phyloP scores from a whole-genome alignment of 2,329 filamentous ascomycete species.

The Metarhizium guizhouense region DNA sequence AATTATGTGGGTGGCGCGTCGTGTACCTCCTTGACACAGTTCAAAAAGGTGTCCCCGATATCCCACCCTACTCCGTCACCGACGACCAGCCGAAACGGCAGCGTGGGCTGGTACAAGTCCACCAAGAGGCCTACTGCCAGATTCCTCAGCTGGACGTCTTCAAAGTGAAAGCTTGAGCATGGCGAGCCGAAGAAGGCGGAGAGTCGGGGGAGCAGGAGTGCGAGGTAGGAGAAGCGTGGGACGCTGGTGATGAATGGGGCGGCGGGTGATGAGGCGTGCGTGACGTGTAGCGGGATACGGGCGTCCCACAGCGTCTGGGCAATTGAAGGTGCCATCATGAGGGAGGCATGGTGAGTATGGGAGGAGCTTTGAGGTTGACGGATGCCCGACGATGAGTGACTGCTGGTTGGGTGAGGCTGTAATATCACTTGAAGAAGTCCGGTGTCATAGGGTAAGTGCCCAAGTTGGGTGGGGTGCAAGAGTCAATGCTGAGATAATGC shows the following conservation, averaged over 20 bases:
- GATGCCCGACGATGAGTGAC: neutral
- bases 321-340: slow-evolving; percentile 14
- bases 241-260: slow-evolving; percentile 44
- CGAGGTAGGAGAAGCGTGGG: slow-evolving; percentile 51
- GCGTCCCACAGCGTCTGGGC: slow-evolving; percentile 45
- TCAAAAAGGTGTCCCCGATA: slow-evolving; percentile 54
- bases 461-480: neutral
- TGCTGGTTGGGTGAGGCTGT: neutral
- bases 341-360: slow-evolving; percentile 2
- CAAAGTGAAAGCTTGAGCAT: slow-evolving; percentile 51
- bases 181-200: slow-evolving; percentile 41
- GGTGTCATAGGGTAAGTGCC: neutral
- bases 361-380: neutral
- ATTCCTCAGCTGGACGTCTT: slow-evolving; percentile 43
- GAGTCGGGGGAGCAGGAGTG: slow-evolving; percentile 47
- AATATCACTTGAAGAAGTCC: neutral
- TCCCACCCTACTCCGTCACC: slow-evolving; percentile 49
- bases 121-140: slow-evolving; percentile 44
- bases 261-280: slow-evolving; percentile 36
- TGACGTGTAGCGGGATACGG: slow-evolving; percentile 46
- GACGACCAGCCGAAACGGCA: slow-evolving; percentile 48
- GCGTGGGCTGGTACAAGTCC: slow-evolving; percentile 45
- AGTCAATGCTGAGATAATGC: neutral
- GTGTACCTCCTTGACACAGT: slow-evolving; percentile 51
- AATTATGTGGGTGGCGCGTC: neutral